Evolutionary conservation across 805 yeast species (phyloP).

Genomic region (Zygosaccharomyces kombuchaensis): DNA sequence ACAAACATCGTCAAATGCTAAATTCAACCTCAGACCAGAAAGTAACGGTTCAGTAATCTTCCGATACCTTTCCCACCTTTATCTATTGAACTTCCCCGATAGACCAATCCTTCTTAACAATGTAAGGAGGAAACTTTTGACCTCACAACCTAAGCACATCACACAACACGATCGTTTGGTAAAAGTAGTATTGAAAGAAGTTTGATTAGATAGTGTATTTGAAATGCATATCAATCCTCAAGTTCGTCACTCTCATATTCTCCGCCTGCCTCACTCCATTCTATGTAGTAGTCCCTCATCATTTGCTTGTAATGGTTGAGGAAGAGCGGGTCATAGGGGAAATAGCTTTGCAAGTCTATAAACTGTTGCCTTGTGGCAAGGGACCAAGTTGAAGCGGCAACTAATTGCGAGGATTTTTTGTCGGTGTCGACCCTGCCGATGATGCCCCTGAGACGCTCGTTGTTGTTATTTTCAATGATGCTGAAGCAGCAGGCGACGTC

Average conservation of each 20-base stretch:
- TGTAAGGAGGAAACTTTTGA: neutral
- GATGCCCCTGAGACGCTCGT: constrained; percentile 41
- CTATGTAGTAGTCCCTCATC: constrained; percentile 58
- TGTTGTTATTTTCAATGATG: constrained; percentile 83
- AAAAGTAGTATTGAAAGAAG: neutral
- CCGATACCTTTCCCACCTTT: neutral
- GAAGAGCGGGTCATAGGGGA: constrained; percentile 91
- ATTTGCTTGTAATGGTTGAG: constrained; percentile 56
- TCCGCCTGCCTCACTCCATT: constrained; percentile 78
- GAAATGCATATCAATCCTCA: constrained; percentile 30
- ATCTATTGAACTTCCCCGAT: neutral
- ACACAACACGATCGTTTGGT: neutral
- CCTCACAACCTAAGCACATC: neutral
- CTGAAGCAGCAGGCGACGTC: constrained; percentile 91
- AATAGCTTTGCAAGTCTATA: constrained; percentile 86
- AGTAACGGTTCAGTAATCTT: neutral
- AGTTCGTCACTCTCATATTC: constrained; percentile 49
- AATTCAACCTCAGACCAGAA: neutral
- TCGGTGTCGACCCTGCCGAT: constrained; percentile 33
- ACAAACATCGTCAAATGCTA: neutral
- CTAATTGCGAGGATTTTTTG: constrained; percentile 16
- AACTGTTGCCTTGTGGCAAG: constrained; percentile 72
- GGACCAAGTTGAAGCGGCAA: constrained; percentile 35
- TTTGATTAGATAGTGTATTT: neutral
- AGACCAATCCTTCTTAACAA: neutral